Evolutionary conservation across 169 alveolate species (phyloP).

Genomic region (Cryptosporidium muris): DNA sequence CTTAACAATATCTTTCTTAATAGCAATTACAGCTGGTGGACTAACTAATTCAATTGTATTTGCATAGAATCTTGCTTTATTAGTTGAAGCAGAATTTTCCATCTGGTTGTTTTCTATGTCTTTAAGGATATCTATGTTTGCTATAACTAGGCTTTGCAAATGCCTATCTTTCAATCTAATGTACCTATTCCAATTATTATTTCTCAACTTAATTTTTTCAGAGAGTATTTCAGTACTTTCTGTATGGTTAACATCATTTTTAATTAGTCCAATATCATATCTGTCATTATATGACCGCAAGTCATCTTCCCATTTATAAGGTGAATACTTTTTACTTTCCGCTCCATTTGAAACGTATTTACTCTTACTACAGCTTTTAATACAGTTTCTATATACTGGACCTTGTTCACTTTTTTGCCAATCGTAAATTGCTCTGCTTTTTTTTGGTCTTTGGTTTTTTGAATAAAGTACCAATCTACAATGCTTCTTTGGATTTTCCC

Average conservation of each 20-base stretch:
- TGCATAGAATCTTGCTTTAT: conserved; percentile 10
- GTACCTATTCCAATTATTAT: conserved; percentile 51
- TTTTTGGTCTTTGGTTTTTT: not conserved
- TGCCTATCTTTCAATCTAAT: conserved; percentile 55
- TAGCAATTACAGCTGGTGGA: conserved; percentile 51
- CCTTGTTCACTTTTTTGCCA: conserved; percentile 71
- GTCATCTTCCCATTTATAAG: conserved; percentile 70
- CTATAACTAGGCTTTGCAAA: conserved; percentile 29
- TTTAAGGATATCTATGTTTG: conserved; percentile 21
- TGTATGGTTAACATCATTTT: not conserved
- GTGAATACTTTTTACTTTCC: conserved; percentile 29
- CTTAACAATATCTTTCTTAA: conserved; percentile 23
- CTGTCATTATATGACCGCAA: conserved; percentile 8
- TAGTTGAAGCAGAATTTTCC: not conserved
- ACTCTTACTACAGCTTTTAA: conserved; percentile 3
- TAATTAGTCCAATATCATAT: not conserved
- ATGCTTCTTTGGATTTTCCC: conserved; percentile 1
- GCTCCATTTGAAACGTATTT: conserved; percentile 1
- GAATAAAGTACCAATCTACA: not conserved
- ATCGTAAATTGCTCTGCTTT: conserved; percentile 1
- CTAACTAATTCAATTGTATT: conserved; percentile 22
- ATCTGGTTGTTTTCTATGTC: conserved; percentile 8
- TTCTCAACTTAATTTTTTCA: not conserved
- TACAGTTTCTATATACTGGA: conserved; percentile 23
- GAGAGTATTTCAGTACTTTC: not conserved